phyloP scores from a whole-genome alignment of 768 basidiomycete species.

The Leccinum barrowsii region DNA sequence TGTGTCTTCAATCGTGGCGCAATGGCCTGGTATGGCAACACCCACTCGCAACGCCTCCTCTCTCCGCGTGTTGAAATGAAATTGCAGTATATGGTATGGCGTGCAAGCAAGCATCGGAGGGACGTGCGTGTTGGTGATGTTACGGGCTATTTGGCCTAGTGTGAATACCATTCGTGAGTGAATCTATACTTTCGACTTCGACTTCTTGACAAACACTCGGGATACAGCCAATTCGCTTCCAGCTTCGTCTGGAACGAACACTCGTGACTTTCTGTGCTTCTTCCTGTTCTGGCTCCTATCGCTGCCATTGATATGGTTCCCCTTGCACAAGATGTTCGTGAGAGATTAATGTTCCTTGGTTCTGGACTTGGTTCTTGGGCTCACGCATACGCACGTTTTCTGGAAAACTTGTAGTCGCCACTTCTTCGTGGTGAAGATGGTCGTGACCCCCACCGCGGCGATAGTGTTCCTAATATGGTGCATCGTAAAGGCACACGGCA shows the following conservation, averaged over 20 bases:
- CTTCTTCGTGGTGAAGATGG: slow-evolving; percentile 75
- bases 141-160: slow-evolving; percentile 75
- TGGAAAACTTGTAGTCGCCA: slow-evolving; percentile 47
- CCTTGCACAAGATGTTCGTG: slow-evolving; percentile 73
- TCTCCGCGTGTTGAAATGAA: slow-evolving; percentile 15
- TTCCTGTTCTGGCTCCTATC: slow-evolving; percentile 85
- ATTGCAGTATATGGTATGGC: slow-evolving; percentile 65
- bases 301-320: slow-evolving; percentile 78
- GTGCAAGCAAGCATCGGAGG: slow-evolving; percentile 85
- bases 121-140: slow-evolving; percentile 67
- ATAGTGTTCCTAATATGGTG: slow-evolving; percentile 76
- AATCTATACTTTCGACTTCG: background rate
- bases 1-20: slow-evolving; percentile 72
- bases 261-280: slow-evolving; percentile 77
- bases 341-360: slow-evolving; percentile 6
- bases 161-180: slow-evolving; percentile 60
- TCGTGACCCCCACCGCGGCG: slow-evolving; percentile 67
- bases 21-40: slow-evolving; percentile 60
- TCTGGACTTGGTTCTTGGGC: background rate
- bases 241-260: slow-evolving; percentile 68
- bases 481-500: slow-evolving; percentile 71
- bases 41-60: slow-evolving; percentile 15
- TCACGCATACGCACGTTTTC: slow-evolving; percentile 8
- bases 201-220: slow-evolving; percentile 7
- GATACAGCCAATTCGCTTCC: slow-evolving; percentile 64